Evolutionary conservation across 495 filamentous ascomycete genomes (phyloP).

Genomic region (Neurospora sp.): DNA sequence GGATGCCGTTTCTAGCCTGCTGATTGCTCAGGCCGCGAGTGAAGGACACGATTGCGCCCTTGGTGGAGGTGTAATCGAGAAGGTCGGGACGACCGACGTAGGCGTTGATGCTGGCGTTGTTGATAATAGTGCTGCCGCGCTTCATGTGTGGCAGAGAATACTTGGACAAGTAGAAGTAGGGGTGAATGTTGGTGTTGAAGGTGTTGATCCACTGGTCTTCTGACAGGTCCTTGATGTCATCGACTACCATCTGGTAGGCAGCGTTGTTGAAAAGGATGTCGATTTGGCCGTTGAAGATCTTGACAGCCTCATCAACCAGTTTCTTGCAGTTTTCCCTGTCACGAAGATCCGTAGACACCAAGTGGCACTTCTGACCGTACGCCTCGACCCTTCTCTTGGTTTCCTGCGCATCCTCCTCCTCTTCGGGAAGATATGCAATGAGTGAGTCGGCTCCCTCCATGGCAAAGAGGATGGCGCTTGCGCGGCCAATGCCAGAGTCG

Average conservation of each 20-base stretch:
- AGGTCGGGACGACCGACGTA: constrained; percentile 76
- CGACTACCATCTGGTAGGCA: constrained; percentile 61
- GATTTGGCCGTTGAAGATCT: constrained; percentile 50
- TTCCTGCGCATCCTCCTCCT: constrained; percentile 67
- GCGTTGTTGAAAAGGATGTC: constrained; percentile 79
- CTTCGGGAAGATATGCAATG: constrained; percentile 65
- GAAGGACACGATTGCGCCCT: constrained; percentile 76
- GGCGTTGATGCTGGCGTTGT: constrained; percentile 70
- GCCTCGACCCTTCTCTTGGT: constrained; percentile 59
- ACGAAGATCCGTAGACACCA: constrained; percentile 51
- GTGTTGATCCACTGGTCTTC: constrained; percentile 76
- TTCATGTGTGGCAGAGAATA: constrained; percentile 68
- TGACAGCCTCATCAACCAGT: constrained; percentile 53
- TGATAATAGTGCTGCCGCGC: constrained; percentile 69
- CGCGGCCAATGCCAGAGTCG: constrained; percentile 73
- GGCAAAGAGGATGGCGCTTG: constrained; percentile 67
- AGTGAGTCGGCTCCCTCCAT: constrained; percentile 72
- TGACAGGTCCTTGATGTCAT: constrained; percentile 60
- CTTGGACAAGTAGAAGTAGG: constrained; percentile 67
- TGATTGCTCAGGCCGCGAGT: constrained; percentile 72
- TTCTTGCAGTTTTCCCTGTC: constrained; percentile 56
- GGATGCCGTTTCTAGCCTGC: constrained; percentile 58
- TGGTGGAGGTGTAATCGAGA: constrained; percentile 76
- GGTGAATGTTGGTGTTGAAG: constrained; percentile 68
- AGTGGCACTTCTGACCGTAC: constrained; percentile 50